Evolutionary conservation across 108 stramenopile genomes (phyloP).

Genomic region (Asterionellopsis glacialis): DNA sequence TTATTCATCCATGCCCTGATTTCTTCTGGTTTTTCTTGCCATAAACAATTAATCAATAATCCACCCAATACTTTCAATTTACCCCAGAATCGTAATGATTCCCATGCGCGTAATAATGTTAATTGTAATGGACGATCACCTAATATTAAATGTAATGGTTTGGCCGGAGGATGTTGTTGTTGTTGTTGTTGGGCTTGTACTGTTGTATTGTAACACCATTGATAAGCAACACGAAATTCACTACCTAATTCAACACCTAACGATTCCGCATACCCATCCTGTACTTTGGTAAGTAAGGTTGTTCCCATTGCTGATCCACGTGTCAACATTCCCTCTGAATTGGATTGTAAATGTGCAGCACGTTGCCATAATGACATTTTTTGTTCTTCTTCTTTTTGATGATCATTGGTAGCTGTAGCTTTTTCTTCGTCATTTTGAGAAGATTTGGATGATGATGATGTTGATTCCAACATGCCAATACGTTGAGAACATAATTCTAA

Average conservation of each 20-base stretch:
- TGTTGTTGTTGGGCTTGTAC: too few relatives aligned
- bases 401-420: not conserved
- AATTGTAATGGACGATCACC: conserved; percentile 75
- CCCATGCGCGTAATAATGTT: conserved; percentile 74
- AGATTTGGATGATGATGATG: conserved; percentile 4
- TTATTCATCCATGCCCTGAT: conserved; percentile 68
- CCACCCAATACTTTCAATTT: conserved; percentile 65
- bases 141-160: conserved; percentile 42
- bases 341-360: conserved; percentile 13
- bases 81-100: conserved; percentile 58
- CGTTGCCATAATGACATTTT: conserved; percentile 13
- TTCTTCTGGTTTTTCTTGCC: conserved; percentile 70
- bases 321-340: conserved; percentile 5
- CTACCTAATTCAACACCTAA: conserved; percentile 79
- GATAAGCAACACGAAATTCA: conserved; percentile 67
- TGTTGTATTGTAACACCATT: conserved; percentile 26
- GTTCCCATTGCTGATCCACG: conserved; percentile 24
- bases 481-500: conserved; percentile 80
- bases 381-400: not conserved
- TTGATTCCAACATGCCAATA: conserved; percentile 39
- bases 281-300: conserved; percentile 57
- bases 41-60: conserved; percentile 57
- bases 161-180: not conserved
- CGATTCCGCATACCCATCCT: conserved; percentile 71
- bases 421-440: conserved; percentile 8